Base-by-base conservation (phyloP, 192 early-diverging fungal genomes). In the Lunasporangiospora selenospora region DNA sequence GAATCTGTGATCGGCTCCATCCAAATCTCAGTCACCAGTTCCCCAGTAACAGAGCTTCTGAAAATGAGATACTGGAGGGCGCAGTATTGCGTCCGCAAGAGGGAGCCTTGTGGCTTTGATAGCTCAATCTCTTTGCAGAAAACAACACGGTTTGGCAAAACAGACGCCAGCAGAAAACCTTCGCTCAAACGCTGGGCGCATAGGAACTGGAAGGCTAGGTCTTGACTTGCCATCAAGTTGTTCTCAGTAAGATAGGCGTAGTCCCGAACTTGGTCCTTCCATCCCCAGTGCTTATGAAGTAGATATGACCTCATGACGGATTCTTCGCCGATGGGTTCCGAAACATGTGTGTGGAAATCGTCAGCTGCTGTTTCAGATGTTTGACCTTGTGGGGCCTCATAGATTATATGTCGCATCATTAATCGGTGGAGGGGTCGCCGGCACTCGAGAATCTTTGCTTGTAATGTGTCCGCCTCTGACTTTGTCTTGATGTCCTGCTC, bases 11-110 rank as follows among this genome's bases (percentile, higher is more conserved):
- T 51, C 4, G 85, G 85, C 48, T 87, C 85, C 62, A 84, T 78
- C 83, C 83, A 87, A 12, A 87, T 43, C 37, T 87, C 79, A 2
- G 85, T 84, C 4, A 73, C 65, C 3, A 87, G 70, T 24, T 75
- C 58, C 1, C 78, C 78, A 16, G 75, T 77, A 6, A 53, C 34
- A 1, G 59, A 24, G 36, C 82, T 77, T 34, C 75, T 75, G 43
- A 75, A 83, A 16, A 87, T 63, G 47, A 79, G 79, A 39, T 81
- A 80, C 41, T 87, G 85, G 10, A 80, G 41, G 6, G 83, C 65
- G 39, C 57, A 76, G 1, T 70, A 30, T 34, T 51, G 18, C 0
- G 42, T 52, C 29, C 50, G n/a, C 10, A 63, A 45, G 23, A 53
- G 55, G 4, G 60, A 55, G 3, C 44, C 53, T 21, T 51, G 52